Base-by-base conservation (phyloP, 1,139 yeast species). In the Saccharomyces hybrid region DNA sequence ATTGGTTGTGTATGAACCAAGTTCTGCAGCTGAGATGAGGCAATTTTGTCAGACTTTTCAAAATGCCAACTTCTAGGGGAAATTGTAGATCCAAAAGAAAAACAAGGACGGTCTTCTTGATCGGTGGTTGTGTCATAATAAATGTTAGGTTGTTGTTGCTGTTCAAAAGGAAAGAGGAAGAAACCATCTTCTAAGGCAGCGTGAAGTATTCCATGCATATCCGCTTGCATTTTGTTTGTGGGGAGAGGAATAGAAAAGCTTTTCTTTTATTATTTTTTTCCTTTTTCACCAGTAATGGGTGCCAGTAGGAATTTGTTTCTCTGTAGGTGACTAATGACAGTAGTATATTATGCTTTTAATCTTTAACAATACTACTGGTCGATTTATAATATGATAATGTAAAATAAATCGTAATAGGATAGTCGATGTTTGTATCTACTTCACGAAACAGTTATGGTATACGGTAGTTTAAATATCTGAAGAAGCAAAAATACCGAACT, bases 1-100 rank as follows among this genome's bases (percentile, higher is more conserved):
- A 49, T 38, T 46, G 58, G 58, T 13, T 52, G 53, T 4, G 58
- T 52, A 25, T 55, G 57, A 28, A 55, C 41, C 8, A 54, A 23
- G 5, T 48, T 25, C 7, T 48, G 14, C 13, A 38, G 23, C 27
- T 26, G 54, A 8, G 54, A 49, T n/a, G 51, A 50, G 3, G 48
- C 26, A 14, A 49, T 34, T 7, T 53, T 53, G 20, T 50, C 50
- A 3, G 44, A 38, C 9, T 38, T 38, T 38, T 38, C 44, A 38
- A 38, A 38, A 38, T 38, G 44, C 44, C 44, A 38, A 20, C 44
- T 38, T 9, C 25, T 38, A 16, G 44, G 26, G n/a, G 44, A 38
- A 26, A 38, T 38, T 16, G 44, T 38, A 11, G 44, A 38, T 7
- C 44, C 44, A 38, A 38, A 38, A 20, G 44, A 38, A 9, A 38